A percentile compares a stretch with the other conserved stretches of the same genome.
phyloP scores from a whole-genome alignment of 2,329 filamentous ascomycete genomes.

The Chalara sp. region DNA sequence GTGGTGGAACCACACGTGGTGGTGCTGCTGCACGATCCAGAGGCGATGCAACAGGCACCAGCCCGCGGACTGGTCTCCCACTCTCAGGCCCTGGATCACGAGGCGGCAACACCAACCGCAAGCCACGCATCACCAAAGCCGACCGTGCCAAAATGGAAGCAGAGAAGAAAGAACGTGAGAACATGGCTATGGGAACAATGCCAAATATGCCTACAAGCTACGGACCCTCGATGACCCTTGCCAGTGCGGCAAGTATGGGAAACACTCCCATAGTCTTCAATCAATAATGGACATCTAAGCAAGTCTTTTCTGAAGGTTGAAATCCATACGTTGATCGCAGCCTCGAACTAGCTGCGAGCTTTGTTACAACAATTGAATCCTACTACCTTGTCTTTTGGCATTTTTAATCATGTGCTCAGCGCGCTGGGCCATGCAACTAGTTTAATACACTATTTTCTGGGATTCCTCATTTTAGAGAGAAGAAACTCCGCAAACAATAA shows the following conservation, averaged over 20 bases:
- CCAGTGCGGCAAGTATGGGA: slow-evolving; percentile 21
- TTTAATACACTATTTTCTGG: too few relatives aligned
- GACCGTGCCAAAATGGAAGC: slow-evolving; percentile 75
- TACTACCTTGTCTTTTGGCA: too few relatives aligned
- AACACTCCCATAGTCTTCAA: slow-evolving; percentile 29
- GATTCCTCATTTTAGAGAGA: too few relatives aligned
- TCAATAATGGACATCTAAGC: slow-evolving; percentile 10
- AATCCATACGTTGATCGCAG: too few relatives aligned
- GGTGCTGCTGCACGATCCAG: slow-evolving; percentile 31
- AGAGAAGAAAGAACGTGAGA: slow-evolving; percentile 72
- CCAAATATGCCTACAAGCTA: slow-evolving; percentile 21
- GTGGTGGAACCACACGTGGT: slow-evolving; percentile 57
- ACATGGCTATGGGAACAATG: slow-evolving; percentile 22
- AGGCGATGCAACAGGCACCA: slow-evolving; percentile 9
- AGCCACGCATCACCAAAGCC: slow-evolving; percentile 80
- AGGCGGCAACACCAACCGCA: slow-evolving; percentile 67
- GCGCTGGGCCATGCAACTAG: too few relatives aligned
- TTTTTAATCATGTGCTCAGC: too few relatives aligned
- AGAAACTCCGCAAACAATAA: too few relatives aligned
- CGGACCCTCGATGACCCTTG: slow-evolving; percentile 20
- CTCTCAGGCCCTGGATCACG: slow-evolving; percentile 59
- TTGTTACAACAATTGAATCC: too few relatives aligned
- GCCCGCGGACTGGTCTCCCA: slow-evolving; percentile 43
- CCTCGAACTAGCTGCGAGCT: too few relatives aligned
- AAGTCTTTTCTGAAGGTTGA: too few relatives aligned